These are phyloP conservation scores for Globisporangium recalcitrans DNA, from an alignment of 352 stramenopile species.

Conservation along the genomic window DNA sequence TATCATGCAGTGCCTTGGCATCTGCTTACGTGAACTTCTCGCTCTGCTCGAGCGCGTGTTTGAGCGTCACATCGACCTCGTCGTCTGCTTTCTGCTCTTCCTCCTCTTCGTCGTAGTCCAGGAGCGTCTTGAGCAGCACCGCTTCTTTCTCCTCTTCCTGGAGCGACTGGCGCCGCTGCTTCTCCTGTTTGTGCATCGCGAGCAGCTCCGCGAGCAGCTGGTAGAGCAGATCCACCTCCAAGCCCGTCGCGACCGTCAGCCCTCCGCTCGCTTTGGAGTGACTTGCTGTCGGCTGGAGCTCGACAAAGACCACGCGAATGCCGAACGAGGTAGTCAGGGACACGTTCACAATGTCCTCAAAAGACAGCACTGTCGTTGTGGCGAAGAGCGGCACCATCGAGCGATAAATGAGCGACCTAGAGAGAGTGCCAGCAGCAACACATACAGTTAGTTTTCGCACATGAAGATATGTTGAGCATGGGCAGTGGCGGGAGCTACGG, in stretches of 20 bases:
- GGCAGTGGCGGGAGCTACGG: too few relatives aligned
- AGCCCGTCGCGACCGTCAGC: conserved; percentile 66
- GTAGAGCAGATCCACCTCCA: conserved; percentile 73
- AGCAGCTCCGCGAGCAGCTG: conserved; percentile 65
- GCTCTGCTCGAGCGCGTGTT: conserved; percentile 7
- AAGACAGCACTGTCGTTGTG: conserved; percentile 55
- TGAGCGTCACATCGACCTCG: conserved; percentile 12
- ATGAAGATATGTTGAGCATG: too few relatives aligned
- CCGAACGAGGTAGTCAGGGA: conserved; percentile 53
- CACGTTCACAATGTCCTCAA: conserved; percentile 52
- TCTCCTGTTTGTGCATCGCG: conserved; percentile 46
- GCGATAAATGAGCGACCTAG: conserved; percentile 65
- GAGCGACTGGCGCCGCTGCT: conserved; percentile 7
- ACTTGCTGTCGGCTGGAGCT: conserved; percentile 31
- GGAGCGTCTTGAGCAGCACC: conserved; percentile 42
- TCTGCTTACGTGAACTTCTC: neutral
- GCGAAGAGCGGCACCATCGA: conserved; percentile 75
- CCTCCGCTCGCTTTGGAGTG: conserved; percentile 34
- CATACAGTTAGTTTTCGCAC: too few relatives aligned
- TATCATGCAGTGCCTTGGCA: neutral
- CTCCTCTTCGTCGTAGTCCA: conserved; percentile 39
- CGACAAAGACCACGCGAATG: conserved; percentile 56
- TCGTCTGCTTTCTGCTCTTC: conserved; percentile 59
- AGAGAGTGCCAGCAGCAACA: too few relatives aligned
- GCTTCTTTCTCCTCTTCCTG: conserved; percentile 36